Percentiles rank a stretch among this genome's conserved stretches.
Evolutionary conservation across 2,329 filamentous ascomycete species (phyloP).

Genomic region (Pseudophaeomoniella oleicola): DNA sequence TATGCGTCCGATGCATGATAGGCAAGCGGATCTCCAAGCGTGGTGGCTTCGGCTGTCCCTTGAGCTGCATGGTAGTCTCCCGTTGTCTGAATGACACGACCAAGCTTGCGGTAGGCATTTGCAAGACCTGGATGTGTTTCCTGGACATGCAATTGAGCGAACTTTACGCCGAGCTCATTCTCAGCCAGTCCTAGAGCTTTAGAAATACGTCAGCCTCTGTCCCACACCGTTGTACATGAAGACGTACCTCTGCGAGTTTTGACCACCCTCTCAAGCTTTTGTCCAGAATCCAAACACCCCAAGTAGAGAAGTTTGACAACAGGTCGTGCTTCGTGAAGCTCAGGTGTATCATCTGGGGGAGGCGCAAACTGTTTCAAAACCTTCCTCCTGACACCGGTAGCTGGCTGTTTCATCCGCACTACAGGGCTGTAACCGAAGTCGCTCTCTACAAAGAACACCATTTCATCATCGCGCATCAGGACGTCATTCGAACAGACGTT

Average conservation of each 20-base stretch:
- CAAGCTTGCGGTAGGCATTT: slow-evolving; percentile 87
- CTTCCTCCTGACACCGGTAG: slow-evolving; percentile 86
- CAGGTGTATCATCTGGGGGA: slow-evolving; percentile 90
- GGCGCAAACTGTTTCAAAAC: slow-evolving; percentile 97
- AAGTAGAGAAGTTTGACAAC: slow-evolving; percentile 93
- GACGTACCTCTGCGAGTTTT: slow-evolving; percentile 72
- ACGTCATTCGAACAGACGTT: slow-evolving; percentile 84
- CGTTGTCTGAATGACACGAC: slow-evolving; percentile 81
- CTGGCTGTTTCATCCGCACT: slow-evolving; percentile 88
- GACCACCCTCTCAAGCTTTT: slow-evolving; percentile 90
- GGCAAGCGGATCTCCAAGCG: slow-evolving; percentile 80
- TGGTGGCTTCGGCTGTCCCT: slow-evolving; percentile 90
- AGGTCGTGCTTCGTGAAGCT: slow-evolving; percentile 77
- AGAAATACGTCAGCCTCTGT: slow-evolving; percentile 3
- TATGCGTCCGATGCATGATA: slow-evolving; percentile 94
- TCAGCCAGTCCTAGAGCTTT: slow-evolving; percentile 80
- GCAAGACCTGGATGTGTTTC: slow-evolving; percentile 79
- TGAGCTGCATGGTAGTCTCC: slow-evolving; percentile 94
- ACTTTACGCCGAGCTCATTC: slow-evolving; percentile 82
- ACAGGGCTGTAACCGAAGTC: slow-evolving; percentile 97
- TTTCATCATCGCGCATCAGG: slow-evolving; percentile 88
- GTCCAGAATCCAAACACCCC: slow-evolving; percentile 88
- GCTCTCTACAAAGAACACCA: slow-evolving; percentile 96
- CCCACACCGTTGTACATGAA: not conserved
- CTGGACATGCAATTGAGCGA: slow-evolving; percentile 73